Conservation (phyloP, 768 basidiomycete genomes). For the Lanmaoa rubissima region DNA sequence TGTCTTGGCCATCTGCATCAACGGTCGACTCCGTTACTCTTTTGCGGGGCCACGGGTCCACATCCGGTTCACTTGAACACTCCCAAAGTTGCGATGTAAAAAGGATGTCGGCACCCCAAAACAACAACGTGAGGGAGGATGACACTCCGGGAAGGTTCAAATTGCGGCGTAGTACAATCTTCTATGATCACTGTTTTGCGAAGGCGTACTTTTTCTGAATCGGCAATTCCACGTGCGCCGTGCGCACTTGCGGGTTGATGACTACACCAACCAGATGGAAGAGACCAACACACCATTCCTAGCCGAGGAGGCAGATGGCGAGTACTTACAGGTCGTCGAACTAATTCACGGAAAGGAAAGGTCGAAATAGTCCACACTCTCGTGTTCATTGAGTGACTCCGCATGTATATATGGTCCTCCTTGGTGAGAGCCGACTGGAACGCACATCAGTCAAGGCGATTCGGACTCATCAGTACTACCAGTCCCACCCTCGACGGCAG, state of each 20-base stretch:
- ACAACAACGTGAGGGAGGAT: neutral
- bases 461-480: neutral
- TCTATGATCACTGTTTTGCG: neutral
- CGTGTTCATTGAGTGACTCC: neutral
- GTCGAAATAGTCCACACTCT: too few relatives aligned
- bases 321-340: neutral
- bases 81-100: neutral
- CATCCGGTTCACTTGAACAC: neutral
- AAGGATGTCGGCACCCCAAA: neutral
- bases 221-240: neutral
- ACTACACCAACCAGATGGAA: neutral
- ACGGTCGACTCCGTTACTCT: neutral
- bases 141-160: neutral
- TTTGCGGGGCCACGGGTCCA: neutral
- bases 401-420: neutral
- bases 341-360: neutral
- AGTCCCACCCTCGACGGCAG: neutral
- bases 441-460: neutral
- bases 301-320: neutral
- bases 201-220: neutral
- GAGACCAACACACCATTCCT: neutral
- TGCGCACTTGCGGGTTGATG: neutral
- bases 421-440: neutral
- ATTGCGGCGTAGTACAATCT: neutral
- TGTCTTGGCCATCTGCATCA: neutral